Conservation (phyloP, 2,329 filamentous ascomycete genomes). For the Talaromyces sp. region DNA sequence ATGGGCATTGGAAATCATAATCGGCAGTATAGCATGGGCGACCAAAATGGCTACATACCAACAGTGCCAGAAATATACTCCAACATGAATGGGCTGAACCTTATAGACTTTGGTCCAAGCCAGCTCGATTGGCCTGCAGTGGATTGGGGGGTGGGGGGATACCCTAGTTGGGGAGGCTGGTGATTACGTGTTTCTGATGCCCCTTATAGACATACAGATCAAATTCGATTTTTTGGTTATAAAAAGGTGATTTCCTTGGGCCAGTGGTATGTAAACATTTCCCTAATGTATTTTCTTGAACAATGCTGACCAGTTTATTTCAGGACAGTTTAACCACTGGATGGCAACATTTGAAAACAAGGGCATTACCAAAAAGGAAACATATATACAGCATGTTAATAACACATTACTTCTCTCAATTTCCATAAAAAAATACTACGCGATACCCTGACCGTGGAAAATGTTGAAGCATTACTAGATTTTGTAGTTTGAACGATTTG, state of each 20-base stretch:
- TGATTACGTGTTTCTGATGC: neutral
- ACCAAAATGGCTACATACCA: neutral
- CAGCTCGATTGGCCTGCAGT: neutral
- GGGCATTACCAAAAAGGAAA: neutral
- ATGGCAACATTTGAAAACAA: neutral
- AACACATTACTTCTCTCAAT: neutral
- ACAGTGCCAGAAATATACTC: neutral
- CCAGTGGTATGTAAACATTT: no score
- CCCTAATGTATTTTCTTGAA: no score
- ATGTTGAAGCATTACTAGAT: neutral
- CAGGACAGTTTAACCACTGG: no score
- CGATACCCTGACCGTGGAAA: neutral
- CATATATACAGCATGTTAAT: neutral
- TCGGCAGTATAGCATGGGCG: neutral
- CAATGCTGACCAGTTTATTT: no score
- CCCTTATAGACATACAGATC: neutral
- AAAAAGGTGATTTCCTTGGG: no score
- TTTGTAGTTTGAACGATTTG: neutral
- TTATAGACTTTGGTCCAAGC: neutral
- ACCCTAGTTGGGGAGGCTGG: neutral
- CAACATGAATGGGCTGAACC: neutral
- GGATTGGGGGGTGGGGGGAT: neutral
- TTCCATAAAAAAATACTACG: neutral
- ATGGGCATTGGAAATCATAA: neutral
- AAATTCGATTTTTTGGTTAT: no score